Conservation (phyloP, 352 stramenopile species). For the Pythium utonaiense region DNA sequence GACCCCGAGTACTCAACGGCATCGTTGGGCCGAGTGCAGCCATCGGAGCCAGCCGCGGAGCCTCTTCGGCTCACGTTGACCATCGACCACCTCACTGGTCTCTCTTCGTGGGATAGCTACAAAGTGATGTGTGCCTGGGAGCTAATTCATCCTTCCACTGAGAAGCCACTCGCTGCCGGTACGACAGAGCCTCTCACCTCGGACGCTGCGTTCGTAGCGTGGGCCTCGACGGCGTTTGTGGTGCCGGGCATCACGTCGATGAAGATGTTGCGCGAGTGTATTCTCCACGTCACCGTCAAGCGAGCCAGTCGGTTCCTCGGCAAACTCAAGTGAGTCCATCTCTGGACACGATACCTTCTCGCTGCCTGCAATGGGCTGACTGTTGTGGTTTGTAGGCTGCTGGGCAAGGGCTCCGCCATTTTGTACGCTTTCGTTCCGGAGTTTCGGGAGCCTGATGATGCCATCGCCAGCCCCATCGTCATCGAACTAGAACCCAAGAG, state of each 20-base stretch:
- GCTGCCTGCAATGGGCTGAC: background rate
- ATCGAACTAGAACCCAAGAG: background rate
- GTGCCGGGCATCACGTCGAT: background rate
- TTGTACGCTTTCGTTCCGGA: background rate
- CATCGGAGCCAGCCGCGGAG: background rate
- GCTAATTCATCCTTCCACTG: background rate
- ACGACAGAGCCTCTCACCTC: background rate
- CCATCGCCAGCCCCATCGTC: background rate
- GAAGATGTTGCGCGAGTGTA: slow-evolving; percentile 12
- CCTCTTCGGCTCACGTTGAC: background rate
- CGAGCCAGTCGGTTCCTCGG: slow-evolving; percentile 17
- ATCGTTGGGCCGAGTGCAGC: background rate
- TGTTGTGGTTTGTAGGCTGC: background rate
- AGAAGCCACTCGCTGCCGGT: background rate
- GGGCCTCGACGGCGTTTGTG: slow-evolving; percentile 4
- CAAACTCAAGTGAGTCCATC: slow-evolving; percentile 16
- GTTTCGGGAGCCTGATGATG: background rate
- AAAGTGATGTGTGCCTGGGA: background rate
- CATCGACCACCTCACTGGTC: background rate
- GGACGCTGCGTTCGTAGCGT: background rate
- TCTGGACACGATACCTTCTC: no score
- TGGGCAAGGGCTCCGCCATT: background rate
- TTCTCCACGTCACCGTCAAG: slow-evolving; percentile 4
- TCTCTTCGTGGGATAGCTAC: background rate
- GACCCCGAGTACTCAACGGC: slow-evolving; percentile 1